Conservation (phyloP, 768 basidiomycete genomes). For the Clathrus columnatus region DNA sequence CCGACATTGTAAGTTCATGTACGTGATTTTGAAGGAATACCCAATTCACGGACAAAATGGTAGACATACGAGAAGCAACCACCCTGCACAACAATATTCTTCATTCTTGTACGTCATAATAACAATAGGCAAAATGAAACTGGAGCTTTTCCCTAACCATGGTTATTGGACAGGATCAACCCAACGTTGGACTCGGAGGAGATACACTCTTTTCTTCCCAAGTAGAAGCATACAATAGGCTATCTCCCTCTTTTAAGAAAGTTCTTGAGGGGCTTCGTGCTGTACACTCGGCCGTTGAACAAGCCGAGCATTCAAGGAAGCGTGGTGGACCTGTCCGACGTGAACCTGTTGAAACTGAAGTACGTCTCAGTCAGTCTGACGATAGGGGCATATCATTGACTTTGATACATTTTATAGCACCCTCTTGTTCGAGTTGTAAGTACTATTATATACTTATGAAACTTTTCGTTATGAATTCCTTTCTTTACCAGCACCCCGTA, state of each 20-base stretch:
- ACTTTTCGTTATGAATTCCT: not conserved
- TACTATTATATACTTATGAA: not conserved
- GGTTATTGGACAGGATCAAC: slow-evolving; percentile 5
- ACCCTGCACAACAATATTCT: slow-evolving; percentile 49
- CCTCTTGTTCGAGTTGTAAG: slow-evolving; percentile 37
- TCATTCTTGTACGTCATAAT: slow-evolving; percentile 36
- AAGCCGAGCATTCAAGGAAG: slow-evolving; percentile 36
- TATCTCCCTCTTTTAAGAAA: slow-evolving; percentile 49
- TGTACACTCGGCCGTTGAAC: slow-evolving; percentile 45
- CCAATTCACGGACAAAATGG: not conserved
- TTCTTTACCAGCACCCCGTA: slow-evolving; percentile 36
- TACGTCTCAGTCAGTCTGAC: slow-evolving; percentile 14
- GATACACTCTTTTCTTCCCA: slow-evolving; percentile 51
- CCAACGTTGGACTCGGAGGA: slow-evolving; percentile 30
- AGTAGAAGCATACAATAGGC: slow-evolving; percentile 50
- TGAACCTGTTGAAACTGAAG: slow-evolving; percentile 40
- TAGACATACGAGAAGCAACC: slow-evolving; percentile 49
- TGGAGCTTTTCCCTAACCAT: not conserved
- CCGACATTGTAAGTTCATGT: slow-evolving; percentile 36
- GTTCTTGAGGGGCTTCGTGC: slow-evolving; percentile 49
- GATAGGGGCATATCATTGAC: not conserved
- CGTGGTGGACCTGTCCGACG: slow-evolving; percentile 40
- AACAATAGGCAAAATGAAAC: not conserved
- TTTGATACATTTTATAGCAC: slow-evolving; percentile 25
- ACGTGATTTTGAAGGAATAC: not conserved